phyloP scores from a whole-genome alignment of 352 stramenopile species.

The Phytophthora rubi region DNA sequence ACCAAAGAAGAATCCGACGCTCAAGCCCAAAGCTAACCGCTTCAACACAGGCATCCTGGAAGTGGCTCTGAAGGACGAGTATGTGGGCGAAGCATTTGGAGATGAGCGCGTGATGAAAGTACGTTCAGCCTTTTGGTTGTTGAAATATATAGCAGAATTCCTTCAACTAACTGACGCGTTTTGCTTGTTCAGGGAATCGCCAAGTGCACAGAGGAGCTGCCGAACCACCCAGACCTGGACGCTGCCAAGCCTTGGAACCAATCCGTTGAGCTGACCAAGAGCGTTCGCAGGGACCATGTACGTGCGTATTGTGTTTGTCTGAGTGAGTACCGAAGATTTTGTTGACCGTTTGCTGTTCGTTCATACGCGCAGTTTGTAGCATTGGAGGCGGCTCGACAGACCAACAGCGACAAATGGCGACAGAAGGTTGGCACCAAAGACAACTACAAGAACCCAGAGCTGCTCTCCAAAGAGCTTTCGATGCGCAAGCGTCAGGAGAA shows the following conservation, averaged over 20 bases:
- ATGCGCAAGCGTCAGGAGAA: slow-evolving; percentile 62
- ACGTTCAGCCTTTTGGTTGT: slow-evolving; percentile 1
- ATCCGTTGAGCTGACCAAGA: slow-evolving; percentile 58
- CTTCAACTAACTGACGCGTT: not conserved
- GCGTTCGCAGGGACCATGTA: slow-evolving; percentile 59
- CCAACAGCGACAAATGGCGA: slow-evolving; percentile 62
- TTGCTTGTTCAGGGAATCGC: slow-evolving; percentile 48
- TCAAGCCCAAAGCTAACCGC: slow-evolving; percentile 73
- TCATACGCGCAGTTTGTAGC: slow-evolving; percentile 38
- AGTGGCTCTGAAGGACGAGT: slow-evolving; percentile 67
- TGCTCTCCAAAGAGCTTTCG: slow-evolving; percentile 56
- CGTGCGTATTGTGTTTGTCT: slow-evolving; percentile 7
- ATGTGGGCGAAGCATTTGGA: slow-evolving; percentile 69
- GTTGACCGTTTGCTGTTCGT: slow-evolving; percentile 6
- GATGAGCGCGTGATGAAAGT: slow-evolving; percentile 75
- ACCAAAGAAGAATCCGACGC: slow-evolving; percentile 76
- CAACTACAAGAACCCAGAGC: slow-evolving; percentile 66
- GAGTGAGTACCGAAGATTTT: not conserved
- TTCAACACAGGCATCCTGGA: slow-evolving; percentile 86
- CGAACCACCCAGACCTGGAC: slow-evolving; percentile 69
- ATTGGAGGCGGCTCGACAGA: slow-evolving; percentile 40
- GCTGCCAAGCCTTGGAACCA: slow-evolving; percentile 70
- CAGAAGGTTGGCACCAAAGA: slow-evolving; percentile 37
- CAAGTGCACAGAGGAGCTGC: slow-evolving; percentile 81
- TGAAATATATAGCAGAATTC: not conserved